Base-by-base conservation (phyloP, 345 rosid species). In the Murraya koenigii region DNA sequence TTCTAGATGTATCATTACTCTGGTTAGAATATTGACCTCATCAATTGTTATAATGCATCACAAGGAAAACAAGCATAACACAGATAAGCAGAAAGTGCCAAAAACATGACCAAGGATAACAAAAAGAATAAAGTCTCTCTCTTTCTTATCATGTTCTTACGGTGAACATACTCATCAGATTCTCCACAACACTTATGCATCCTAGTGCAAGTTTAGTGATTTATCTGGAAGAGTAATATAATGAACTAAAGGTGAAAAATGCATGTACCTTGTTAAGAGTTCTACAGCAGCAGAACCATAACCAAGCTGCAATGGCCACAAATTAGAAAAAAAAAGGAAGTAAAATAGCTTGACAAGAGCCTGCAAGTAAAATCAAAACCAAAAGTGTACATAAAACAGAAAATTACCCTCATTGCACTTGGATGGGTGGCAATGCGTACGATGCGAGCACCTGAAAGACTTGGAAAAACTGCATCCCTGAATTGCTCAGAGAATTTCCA, bases 391-490 rank as follows among this genome's bases (percentile, higher is more conserved):
- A 65, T 58, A 38, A 63, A 22, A 59, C 52, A 78, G 69, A 75
- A 56, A 56, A 23, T 82, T 88, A 96, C 99, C 94, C 90, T 90
- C 92, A 89, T 90, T 74, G 97, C 96, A 81, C 89, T 91, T 75
- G 99, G 99, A 85, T 96, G 98, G 79, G 97, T 94, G 74, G 99
- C 99, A 77, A 96, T 96, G 71, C 99, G 94, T 61, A 94, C 99
- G 52, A 96, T 91, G 62, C 99, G 93, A 88, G 94, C 98, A 75
- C 99, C 99, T 32, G 99, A 97, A 76, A 97, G 91, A 70, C 86
- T 84, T 71, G 99, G 99, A 78, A 97, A 97, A 68, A 78, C 94
- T 25, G 89, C 77, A 65, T 97, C 95, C 74, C 89, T 88, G 65
- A 91, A 97, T 75, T 93, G 93, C 86, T 97, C 95, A 81, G 89